Percentiles rank a stretch among this genome's conserved stretches.
Evolutionary conservation across 1,284 basidiomycete species (phyloP).

Genomic region (Rhodotorula sp.): DNA sequence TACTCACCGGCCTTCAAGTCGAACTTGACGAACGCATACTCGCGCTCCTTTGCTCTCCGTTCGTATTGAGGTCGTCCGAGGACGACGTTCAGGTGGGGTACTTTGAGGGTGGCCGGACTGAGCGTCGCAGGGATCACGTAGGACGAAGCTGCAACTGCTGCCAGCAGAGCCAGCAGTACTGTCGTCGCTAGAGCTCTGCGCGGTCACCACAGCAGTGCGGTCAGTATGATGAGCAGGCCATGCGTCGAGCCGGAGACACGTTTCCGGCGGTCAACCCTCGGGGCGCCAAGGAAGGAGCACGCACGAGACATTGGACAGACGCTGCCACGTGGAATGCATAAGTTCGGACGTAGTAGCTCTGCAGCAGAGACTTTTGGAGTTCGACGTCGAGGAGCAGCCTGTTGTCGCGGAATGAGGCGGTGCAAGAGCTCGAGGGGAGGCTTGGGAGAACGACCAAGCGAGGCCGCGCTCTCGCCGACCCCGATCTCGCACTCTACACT

Average conservation of each 20-base stretch:
- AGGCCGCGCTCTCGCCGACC: no score
- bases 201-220: not conserved
- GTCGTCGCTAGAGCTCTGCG: conserved; percentile 54
- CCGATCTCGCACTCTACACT: no score
- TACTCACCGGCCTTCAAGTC: conserved; percentile 68
- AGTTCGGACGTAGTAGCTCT: not conserved
- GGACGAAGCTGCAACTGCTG: conserved; percentile 62
- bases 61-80: conserved; percentile 54
- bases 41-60: conserved; percentile 55
- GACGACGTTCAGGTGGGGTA: conserved; percentile 64
- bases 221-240: not conserved
- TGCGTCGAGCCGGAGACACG: not conserved
- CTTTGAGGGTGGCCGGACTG: conserved; percentile 60
- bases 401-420: no score
- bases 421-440: no score
- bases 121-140: conserved; percentile 61
- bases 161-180: conserved; percentile 74
- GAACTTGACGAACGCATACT: conserved; percentile 73
- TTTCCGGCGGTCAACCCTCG: not conserved
- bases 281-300: not conserved
- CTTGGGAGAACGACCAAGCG: no score
- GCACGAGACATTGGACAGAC: conserved; percentile 36
- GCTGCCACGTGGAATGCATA: conserved; percentile 29
- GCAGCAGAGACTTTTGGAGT: no score
- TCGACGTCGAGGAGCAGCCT: no score